Evolutionary conservation across 202 grass and related monocot genomes (phyloP), one percentile per base, ranked within the genome.

Genomic region (Panicum hallii): DNA sequence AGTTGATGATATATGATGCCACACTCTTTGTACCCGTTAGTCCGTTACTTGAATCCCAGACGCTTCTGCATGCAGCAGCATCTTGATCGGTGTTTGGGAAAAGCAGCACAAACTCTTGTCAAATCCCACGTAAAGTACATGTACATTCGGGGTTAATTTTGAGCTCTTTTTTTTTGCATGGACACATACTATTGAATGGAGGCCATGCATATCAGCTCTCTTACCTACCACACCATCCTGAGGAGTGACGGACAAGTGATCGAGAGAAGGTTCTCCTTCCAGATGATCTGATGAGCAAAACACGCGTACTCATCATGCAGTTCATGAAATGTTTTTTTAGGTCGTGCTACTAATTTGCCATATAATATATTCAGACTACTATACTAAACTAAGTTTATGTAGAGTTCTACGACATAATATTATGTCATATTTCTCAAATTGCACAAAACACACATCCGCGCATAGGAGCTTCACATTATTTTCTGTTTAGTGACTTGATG

Each of bases 161-260:
- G 26, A 26, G 26, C 26, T 26, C 26, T 26, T 26, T 26, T 26
- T 26, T 26, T 26, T 26, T 26, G 26, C 26, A 26, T 26, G 26
- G 1, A 72, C 26, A 32, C 56, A 5, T 36, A 16, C 30, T 8
- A 8, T 49, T 72, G 11, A 32, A 50, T 72, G 46, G 23, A 32
- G 23, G 6, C 6, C 62, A 50, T 26, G 26, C 26, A 26, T 16
- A 72, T 72, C 69, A 72, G 23, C 7, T 70, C 23, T 32, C 45
- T 72, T 72, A 50, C 69, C 69, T 72, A 72, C 45, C 68, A 71
- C 68, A 48, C 43, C 44, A 71, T 46, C 22, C 44, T 15, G 4
- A 70, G 44, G 23, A 26, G 26, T 26, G 26, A 26, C 26, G 26
- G 26, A 48, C 22, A 50, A 30, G 12, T 16, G 2, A 26, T 26